Base-by-base conservation (phyloP, 768 basidiomycete genomes). In the Mycena leptocephala region DNA sequence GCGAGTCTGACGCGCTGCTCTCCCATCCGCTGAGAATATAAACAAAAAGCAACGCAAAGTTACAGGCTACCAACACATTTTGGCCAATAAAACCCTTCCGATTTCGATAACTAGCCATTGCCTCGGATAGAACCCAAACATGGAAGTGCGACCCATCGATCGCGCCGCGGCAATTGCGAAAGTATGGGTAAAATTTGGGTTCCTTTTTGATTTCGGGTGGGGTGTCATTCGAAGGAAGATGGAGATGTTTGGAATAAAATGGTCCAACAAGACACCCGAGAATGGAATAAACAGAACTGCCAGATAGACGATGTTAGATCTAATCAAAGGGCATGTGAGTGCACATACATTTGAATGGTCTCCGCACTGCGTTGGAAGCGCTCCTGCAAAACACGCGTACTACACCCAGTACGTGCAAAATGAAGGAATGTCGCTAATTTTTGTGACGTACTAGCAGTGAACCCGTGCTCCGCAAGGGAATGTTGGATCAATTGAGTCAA, bases 101-200 rank as follows among this genome's bases (percentile, higher is more conserved):
- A 71, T 84, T 82, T 6, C 79, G 77, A 65, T 78, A 83, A 9
- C 78, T 69, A 22, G 76, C 58, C 37, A 74, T 56, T 18, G 76
- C 75, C 18, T 68, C 53, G 14, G 70, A 56, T 0, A 78, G 77
- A 13, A 83, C 81, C 70, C 70, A 80, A 16, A 70, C 77, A 77
- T 81, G 48, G 41, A 84, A 74, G 26, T 79, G 82, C 2, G 79
- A 79, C 2, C 84, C 81, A 80, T 85, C 83, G 32, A 83, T 70
- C 13, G 84, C 82, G 28, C 82, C 84, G 20, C 61, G 74, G 28
- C 76, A 79, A 37, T 80, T 75, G n/a, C 76, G 56, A 66, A 85
- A 83, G 65, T 72, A 85, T 20, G 83, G 83, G 48, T 61, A 82
- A 51, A 81, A 78, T 58, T 81, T 79, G n/a, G 79, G 70, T 37